Evolutionary conservation across 768 basidiomycete genomes (phyloP), one percentile per base, ranked within the genome.

Genomic region (Boletus vinaceobasis): DNA sequence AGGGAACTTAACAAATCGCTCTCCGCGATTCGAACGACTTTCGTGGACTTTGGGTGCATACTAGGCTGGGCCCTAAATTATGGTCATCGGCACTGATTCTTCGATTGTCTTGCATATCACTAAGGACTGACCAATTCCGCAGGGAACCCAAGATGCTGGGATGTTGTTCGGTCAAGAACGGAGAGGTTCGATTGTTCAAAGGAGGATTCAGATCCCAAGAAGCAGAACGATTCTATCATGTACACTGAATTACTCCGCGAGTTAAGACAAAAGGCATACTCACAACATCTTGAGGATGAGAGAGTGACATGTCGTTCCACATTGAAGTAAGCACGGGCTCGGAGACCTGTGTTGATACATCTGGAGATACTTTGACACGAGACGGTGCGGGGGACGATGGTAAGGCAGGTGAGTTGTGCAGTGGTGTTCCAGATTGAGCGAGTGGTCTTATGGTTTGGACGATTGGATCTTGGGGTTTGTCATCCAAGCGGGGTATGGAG

Each of bases 381-480:
- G 47, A 43, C n/a, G 11, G 39, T 23, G 42, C 14, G 2, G 29
- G 50, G 27, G 57, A 49, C 0, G 19, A 21, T 23, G 55, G 43
- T 13, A 42, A 38, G 19, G 23, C 21, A 27, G 49, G 32, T 14
- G 48, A 32, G 9, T 43, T 9, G 48, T 37, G 42, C 13, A 13
- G 29, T 43, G 55, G 36, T 14, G 29, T 33, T 48, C 23, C 43
- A 40, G 37, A 31, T 11, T 33, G 50, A 32, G 21, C 17, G 14
- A 39, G 47, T 27, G 36, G 68, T 58, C 75, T 75, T 23, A 88
- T 57, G 17, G 76, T 71, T 40, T 87, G 83, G 68, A 90, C 73
- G 58, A 90, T 88, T 2, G 88, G 89, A 66, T 92, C 85, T 64
- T 90, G 89, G 3, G 89, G 88, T 58, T 79, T 82, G 55, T 90